A percentile compares a stretch with the other conserved stretches of the same genome.
These are phyloP conservation scores for Adansonia digitata DNA, from an alignment of 345 rosid species.

Conservation along the genomic window DNA sequence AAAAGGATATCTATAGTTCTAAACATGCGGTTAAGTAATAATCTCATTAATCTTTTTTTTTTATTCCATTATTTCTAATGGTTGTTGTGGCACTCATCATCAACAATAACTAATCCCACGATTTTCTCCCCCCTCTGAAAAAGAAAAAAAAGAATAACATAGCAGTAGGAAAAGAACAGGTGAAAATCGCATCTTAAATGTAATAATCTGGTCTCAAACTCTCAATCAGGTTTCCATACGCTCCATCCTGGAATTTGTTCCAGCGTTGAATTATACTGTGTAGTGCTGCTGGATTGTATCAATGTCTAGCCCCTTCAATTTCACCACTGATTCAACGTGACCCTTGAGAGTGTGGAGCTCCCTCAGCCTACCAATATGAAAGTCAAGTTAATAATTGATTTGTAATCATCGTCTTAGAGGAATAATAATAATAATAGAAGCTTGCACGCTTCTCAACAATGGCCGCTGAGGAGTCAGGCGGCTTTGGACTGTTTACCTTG, in stretches of 20 bases:
- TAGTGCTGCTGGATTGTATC: constrained; percentile 58
- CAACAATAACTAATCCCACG: too few relatives aligned
- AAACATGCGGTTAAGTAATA: too few relatives aligned
- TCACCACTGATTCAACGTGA: constrained; percentile 15
- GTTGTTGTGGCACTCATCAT: too few relatives aligned
- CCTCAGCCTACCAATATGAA: constrained; percentile 1
- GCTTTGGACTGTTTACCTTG: constrained; percentile 38
- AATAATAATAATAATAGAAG: background rate
- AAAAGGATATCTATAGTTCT: too few relatives aligned
- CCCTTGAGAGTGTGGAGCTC: constrained; percentile 16
- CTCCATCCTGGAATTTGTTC: background rate
- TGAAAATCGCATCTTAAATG: background rate
- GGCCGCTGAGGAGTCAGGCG: background rate
- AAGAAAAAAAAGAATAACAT: too few relatives aligned
- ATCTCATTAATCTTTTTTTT: too few relatives aligned
- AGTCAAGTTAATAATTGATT: background rate
- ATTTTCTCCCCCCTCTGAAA: background rate
- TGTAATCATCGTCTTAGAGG: background rate
- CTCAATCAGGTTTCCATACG: too few relatives aligned
- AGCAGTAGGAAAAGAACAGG: background rate
- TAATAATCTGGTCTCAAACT: background rate
- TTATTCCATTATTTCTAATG: too few relatives aligned
- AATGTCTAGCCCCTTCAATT: constrained; percentile 16
- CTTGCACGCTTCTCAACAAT: background rate
- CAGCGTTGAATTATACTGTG: constrained; percentile 35